These are phyloP conservation scores for Sicyos baderoa DNA, from an alignment of 306 rosid genomes.

Conservation along the genomic window DNA sequence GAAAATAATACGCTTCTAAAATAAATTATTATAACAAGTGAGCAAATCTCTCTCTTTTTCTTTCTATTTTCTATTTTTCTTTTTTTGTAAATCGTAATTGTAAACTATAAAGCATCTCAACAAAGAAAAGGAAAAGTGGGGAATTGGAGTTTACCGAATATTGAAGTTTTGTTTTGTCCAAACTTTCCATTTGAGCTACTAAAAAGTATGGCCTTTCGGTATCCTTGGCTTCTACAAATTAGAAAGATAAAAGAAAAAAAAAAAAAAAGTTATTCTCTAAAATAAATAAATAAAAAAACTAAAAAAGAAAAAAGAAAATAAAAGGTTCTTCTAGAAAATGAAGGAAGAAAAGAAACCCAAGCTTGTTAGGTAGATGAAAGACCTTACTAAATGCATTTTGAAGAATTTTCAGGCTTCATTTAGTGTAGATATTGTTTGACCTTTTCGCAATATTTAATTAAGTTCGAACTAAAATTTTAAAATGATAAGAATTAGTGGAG, in stretches of 20 bases:
- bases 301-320: too few species aligned
- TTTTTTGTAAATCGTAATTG: too few species aligned
- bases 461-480: neutral
- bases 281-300: too few species aligned
- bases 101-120: too few species aligned
- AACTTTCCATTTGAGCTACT: conserved; percentile 8
- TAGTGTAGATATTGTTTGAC: neutral
- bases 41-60: too few species aligned
- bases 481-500: too few species aligned
- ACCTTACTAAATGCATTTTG: neutral
- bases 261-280: neutral
- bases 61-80: too few species aligned
- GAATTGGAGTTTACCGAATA: neutral
- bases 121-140: neutral
- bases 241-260: neutral
- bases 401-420: neutral
- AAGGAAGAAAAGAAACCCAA: neutral
- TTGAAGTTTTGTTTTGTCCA: conserved; percentile 10
- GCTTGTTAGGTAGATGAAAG: neutral
- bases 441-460: neutral
- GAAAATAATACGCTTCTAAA: too few species aligned
- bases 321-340: neutral
- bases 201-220: neutral
- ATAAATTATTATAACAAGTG: too few species aligned
- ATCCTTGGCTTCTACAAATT: neutral